These are phyloP conservation scores for Leishmania arabica DNA, from an alignment of 208 protist species.

Conservation along the genomic window DNA sequence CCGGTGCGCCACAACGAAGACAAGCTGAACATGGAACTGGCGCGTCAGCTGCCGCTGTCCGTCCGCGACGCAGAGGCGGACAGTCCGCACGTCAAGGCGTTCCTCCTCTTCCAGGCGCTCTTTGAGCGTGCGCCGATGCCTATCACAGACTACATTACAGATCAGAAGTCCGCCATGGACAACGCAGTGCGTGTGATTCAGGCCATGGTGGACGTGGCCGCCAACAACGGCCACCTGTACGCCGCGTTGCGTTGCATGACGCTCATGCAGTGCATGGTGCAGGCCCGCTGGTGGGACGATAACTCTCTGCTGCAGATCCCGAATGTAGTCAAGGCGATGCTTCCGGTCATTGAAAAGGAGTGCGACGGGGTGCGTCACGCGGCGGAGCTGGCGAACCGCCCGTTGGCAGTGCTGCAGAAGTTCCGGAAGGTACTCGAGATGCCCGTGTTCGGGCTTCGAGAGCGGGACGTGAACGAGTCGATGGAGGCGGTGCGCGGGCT, in stretches of 20 bases:
- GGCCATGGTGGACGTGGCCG: constrained; percentile 95
- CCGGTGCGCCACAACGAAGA: constrained; percentile 99
- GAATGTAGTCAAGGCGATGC: constrained; percentile 75
- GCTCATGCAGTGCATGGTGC: constrained; percentile 95
- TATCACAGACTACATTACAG: constrained; percentile 98
- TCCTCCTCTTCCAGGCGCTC: constrained; percentile 98
- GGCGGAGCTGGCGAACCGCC: constrained; percentile 78
- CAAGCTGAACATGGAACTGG: constrained; percentile 93
- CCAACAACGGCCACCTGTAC: constrained; percentile 93
- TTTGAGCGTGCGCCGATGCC: constrained; percentile 93
- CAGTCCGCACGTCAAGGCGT: constrained; percentile 96
- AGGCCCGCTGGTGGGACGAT: constrained; percentile 90
- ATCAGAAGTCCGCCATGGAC: constrained; percentile 98
- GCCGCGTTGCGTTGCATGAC: constrained; percentile 90
- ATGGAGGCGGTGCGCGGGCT: constrained; percentile 78
- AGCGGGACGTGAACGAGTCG: constrained; percentile 59
- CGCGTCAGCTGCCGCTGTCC: constrained; percentile 62
- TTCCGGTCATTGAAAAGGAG: constrained; percentile 50
- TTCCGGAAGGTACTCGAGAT: constrained; percentile 62
- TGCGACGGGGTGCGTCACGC: constrained; percentile 63
- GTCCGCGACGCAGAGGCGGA: constrained; percentile 82
- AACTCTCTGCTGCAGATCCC: constrained; percentile 89
- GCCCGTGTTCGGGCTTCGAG: constrained; percentile 44
- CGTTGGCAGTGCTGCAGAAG: constrained; percentile 39
- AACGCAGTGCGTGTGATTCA: constrained; percentile 97